These are phyloP conservation scores for Dactylella cylindrospora DNA, from an alignment of 2,329 filamentous ascomycete genomes.

Conservation along the genomic window DNA sequence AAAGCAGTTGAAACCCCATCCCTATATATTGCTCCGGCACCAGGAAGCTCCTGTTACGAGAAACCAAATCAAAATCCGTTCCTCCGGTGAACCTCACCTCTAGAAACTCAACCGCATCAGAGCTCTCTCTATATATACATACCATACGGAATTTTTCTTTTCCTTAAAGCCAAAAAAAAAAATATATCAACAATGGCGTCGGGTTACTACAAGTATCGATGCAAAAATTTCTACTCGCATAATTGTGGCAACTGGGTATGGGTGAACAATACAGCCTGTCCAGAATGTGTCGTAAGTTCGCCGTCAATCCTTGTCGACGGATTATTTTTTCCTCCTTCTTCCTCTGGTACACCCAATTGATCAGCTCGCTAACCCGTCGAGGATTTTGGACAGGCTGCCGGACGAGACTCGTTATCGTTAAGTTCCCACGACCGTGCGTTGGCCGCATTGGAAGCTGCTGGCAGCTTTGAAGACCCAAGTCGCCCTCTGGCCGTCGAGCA, in stretches of 20 bases:
- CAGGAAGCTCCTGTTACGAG: too few species aligned
- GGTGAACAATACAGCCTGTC: conserved; percentile 49
- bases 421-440: conserved; percentile 1
- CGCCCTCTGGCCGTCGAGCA: conserved; percentile 6
- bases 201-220: conserved; percentile 49
- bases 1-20: too few species aligned
- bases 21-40: too few species aligned
- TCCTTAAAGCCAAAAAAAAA: too few species aligned
- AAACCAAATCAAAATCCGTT: too few species aligned
- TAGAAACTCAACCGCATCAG: too few species aligned
- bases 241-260: conserved; percentile 49
- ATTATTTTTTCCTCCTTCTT: conserved; percentile 17
- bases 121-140: too few species aligned
- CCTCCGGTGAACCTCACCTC: too few species aligned
- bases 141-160: too few species aligned
- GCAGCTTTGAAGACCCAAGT: conserved; percentile 15
- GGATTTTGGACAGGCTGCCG: conserved; percentile 22
- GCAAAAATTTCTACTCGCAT: conserved; percentile 48
- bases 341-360: neutral
- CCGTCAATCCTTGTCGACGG: conserved; percentile 16
- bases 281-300: conserved; percentile 48
- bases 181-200: conserved; percentile 40
- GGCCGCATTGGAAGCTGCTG: conserved; percentile 5
- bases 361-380: conserved; percentile 11
- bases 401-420: conserved; percentile 36